Evolutionary conservation across 1,284 basidiomycete species (phyloP), one percentile per base, ranked within the genome.

Genomic region (Microbotryum violaceum): DNA sequence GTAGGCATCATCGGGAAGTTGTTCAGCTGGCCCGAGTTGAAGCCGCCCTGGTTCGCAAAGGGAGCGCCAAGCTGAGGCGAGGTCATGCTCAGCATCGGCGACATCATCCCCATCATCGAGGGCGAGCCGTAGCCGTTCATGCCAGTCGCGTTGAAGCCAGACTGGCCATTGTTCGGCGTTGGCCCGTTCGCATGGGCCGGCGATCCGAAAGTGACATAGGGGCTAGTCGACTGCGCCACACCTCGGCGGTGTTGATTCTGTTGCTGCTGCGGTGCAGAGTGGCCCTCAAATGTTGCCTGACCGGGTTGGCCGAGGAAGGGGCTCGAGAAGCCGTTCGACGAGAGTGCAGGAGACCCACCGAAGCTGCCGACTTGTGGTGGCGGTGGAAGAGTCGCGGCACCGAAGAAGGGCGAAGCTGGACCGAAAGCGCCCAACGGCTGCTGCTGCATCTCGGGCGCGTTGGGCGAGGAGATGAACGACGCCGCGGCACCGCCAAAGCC

Each of bases 31-130:
- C 14, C 12, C 37, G 37, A 42, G 16, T 42, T 42, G 37, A 42
- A 42, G 37, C 37, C 37, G 37, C 37, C 37, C 51, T 53, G 51
- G 27, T 29, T 53, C 25, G 27, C 51, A 31, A 53, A 33, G 25
- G 27, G 27, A 10, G 4, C 25, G 25, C 25, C 12, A 6, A 53
- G 27, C 51, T 53, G 51, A n/a, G 51, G 12, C 51, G n/a, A 29
- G 48, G 48, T 21, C 48, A 49, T 49, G 51, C 29, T 23, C n/a
- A 53, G 10, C 51, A 31, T 31, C 20, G 51, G 51, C 31, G 51
- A 53, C 51, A 53, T 29, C 51, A 53, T 53, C 9, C 51, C 51
- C n/a, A 25, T 33, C n/a, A 31, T n/a, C n/a, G 33, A 53, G 21
- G 51, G 51, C 27, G 51, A 53, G 48, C 48, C 48, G 16, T 42